Conservation (phyloP, 1,284 basidiomycete species). For the Rhodotorula sp. region DNA sequence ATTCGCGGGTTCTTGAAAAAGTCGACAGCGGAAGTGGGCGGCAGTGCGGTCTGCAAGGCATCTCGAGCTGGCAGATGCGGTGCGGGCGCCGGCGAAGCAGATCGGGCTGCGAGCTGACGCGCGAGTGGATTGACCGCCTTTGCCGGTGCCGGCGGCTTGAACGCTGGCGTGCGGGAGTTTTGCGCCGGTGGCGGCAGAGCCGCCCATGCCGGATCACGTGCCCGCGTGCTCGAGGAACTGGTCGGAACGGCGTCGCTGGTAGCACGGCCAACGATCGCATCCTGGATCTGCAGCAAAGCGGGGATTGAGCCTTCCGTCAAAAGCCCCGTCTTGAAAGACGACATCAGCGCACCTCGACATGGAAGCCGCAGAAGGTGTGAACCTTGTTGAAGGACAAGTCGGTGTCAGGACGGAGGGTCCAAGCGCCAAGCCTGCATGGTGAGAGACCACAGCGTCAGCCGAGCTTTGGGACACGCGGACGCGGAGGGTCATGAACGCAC, state of each 20-base stretch:
- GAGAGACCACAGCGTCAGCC: slow-evolving; percentile 52
- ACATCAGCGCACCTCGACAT: too few relatives aligned
- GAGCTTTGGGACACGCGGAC: background rate
- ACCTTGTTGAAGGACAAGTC: too few relatives aligned
- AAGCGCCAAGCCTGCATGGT: background rate
- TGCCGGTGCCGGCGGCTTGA: background rate
- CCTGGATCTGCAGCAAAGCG: too few relatives aligned
- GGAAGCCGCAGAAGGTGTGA: too few relatives aligned
- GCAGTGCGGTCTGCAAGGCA: background rate
- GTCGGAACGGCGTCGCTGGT: too few relatives aligned
- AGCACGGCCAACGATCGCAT: too few relatives aligned
- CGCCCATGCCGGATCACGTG: background rate
- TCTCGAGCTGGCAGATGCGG: background rate
- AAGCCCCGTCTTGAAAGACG: too few relatives aligned
- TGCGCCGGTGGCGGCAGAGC: background rate
- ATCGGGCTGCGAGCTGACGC: background rate
- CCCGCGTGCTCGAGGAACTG: too few relatives aligned
- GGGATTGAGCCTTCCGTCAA: too few relatives aligned
- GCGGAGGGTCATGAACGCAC: background rate
- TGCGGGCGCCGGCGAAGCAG: background rate
- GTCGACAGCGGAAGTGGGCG: background rate
- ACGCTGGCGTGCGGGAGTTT: background rate
- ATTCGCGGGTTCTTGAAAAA: background rate
- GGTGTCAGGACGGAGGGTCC: too few relatives aligned
- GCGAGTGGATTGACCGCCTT: slow-evolving; percentile 32